These are phyloP conservation scores for Pharnaceum exiguum DNA, from an alignment of 148 eudicot species.

Conservation along the genomic window DNA sequence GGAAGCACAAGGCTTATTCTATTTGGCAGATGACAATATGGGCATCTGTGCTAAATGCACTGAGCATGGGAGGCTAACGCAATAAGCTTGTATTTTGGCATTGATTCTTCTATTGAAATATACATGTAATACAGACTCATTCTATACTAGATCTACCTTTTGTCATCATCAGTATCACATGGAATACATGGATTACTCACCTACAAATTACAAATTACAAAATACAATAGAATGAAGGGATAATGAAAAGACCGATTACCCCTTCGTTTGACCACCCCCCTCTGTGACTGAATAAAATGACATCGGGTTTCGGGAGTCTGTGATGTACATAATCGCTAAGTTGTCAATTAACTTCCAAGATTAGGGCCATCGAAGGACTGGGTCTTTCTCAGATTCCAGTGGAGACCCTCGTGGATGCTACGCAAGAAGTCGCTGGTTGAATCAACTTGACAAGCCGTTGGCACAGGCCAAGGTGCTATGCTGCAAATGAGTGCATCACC, in stretches of 20 bases:
- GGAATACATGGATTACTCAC: too few species aligned
- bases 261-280: background rate
- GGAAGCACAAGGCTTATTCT: too few species aligned
- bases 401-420: constrained; percentile 90
- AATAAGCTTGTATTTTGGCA: too few species aligned
- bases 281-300: background rate
- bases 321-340: too few species aligned
- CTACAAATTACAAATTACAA: background rate
- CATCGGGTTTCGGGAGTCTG: too few species aligned
- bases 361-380: constrained; percentile 76
- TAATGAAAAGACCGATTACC: background rate
- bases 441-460: constrained; percentile 80
- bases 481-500: constrained; percentile 92
- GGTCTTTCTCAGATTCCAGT: constrained; percentile 93
- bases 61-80: too few species aligned
- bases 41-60: too few species aligned
- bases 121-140: background rate
- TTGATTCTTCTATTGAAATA: too few species aligned
- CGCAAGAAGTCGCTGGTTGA: constrained; percentile 83
- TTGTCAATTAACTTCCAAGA: background rate
- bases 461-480: constrained; percentile 96
- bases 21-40: too few species aligned
- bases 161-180: too few species aligned
- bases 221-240: background rate
- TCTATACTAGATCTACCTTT: constrained; percentile 5